Evolutionary conservation across 179 eudicot species (phyloP), one percentile per base, ranked within the genome.

Genomic region (Beta lomatogona): DNA sequence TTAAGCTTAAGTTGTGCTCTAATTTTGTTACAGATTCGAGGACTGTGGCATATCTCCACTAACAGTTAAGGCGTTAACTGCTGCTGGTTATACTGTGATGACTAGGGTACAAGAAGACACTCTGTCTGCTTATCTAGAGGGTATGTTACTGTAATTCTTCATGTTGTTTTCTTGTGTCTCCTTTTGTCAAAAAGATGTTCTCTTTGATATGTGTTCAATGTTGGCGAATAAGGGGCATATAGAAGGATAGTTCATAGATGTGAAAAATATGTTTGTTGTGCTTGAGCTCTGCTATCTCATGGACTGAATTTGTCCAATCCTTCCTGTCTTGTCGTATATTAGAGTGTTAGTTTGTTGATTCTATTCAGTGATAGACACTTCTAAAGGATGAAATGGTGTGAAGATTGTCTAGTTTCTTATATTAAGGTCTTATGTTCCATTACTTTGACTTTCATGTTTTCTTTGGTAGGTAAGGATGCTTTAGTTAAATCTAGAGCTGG

Each of bases 101-200:
- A 91, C 99, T 73, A 89, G 81, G 86, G 97, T 94, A 63, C 99
- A 92, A 83, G 96, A 94, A 77, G 95, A 96, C 76, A 87, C 94
- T 8, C 88, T 94, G 71, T 83, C 91, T 76, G 85, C 82, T 77
- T 92, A 86, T 79, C 92, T 92, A 59, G 92, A 92, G 77, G 99
- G 99, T 95, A 86, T 77, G 86, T 75, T 14, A 44, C 80, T 69
- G 46, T 59, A n/a, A 21, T 63, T 25, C 54, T 78, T 63, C 53
- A 19, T 50, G 15, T 21, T 46, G 13, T 7, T 7, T 65, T 65
- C 6, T 13, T 73, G 31, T 22, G 45, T 78, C 52, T 54, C 59
- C 25, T 55, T 73, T 6, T 68, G 41, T 36, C 41, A 36, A 36
- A 36, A 36, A 36, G 41, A 5, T 60, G 71, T 13, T 12, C n/a